Conservation (phyloP, 805 yeast species). For the Ogataea zsoltii region DNA sequence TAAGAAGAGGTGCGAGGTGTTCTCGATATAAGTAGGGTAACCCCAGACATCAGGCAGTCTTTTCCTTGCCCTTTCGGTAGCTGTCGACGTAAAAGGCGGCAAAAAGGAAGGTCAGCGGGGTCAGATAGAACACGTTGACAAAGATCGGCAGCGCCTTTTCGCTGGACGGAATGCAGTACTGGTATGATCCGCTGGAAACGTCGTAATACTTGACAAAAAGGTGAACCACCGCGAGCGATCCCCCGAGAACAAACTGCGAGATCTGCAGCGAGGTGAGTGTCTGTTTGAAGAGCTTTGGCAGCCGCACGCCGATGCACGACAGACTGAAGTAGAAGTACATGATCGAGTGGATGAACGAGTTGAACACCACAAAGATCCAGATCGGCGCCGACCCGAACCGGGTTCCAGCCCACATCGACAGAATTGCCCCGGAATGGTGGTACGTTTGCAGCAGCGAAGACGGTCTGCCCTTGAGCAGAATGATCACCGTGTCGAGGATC, state of each 20-base stretch:
- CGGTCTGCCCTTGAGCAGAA: conserved; percentile 65
- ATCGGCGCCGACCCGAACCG: conserved; percentile 72
- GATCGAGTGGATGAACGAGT: conserved; percentile 73
- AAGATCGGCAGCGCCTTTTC: conserved; percentile 64
- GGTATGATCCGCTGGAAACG: conserved; percentile 40
- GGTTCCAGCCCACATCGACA: conserved; percentile 80
- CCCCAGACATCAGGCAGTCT: neutral
- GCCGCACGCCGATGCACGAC: conserved; percentile 55
- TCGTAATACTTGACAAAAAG: conserved; percentile 62
- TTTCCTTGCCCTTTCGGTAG: conserved; percentile 37
- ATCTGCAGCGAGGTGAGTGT: conserved; percentile 67
- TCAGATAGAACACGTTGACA: conserved; percentile 62
- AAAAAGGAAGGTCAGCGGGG: conserved; percentile 67
- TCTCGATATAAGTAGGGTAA: no score
- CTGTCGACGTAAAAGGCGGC: conserved; percentile 66
- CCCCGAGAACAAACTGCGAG: conserved; percentile 67
- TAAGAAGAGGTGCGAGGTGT: no score
- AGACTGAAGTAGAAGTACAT: conserved; percentile 73
- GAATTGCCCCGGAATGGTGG: conserved; percentile 79
- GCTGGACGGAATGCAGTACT: conserved; percentile 53
- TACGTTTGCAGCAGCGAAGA: conserved; percentile 69
- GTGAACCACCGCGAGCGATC: conserved; percentile 64
- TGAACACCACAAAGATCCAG: conserved; percentile 79
- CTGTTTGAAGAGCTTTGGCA: conserved; percentile 58
- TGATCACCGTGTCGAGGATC: conserved; percentile 66